Evolutionary conservation across 2,329 filamentous ascomycete genomes (phyloP).

Genomic region (Cordyceps javanica): DNA sequence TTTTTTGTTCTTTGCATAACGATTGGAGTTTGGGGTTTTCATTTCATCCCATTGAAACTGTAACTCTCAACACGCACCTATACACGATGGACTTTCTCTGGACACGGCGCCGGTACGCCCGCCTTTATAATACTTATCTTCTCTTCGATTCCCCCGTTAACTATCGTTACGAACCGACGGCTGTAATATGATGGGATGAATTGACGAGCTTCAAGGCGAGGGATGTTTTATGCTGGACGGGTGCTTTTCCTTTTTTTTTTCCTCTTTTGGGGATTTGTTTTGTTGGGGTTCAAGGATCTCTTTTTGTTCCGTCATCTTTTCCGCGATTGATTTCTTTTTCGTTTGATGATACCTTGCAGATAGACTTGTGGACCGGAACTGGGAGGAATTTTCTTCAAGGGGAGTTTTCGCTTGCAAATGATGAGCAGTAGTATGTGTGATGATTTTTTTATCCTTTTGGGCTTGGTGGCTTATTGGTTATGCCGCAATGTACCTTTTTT

Average conservation of each 20-base stretch:
- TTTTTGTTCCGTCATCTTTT: no score
- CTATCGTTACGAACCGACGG: neutral
- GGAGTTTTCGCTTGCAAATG: neutral
- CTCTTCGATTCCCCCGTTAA: neutral
- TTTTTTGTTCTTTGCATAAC: neutral
- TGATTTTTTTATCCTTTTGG: neutral
- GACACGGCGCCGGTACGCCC: constrained; percentile 1
- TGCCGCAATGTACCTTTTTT: no score
- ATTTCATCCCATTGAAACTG: neutral
- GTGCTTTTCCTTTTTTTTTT: neutral
- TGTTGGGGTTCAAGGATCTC: neutral
- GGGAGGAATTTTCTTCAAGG: neutral
- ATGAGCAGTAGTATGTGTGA: neutral
- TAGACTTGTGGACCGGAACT: neutral
- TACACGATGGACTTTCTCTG: neutral
- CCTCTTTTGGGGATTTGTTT: neutral
- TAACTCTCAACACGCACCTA: neutral
- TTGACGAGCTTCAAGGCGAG: neutral
- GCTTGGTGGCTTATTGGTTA: neutral
- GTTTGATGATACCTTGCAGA: constrained; percentile 12
- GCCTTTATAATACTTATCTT: neutral
- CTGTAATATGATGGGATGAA: constrained; percentile 2
- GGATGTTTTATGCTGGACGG: neutral
- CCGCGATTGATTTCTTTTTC: constrained; percentile 5
- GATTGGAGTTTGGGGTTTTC: neutral